A percentile compares a stretch with the other conserved stretches of the same genome.
Conservation (phyloP, 2,329 filamentous ascomycete genomes). For the Aureobasidium uvarum region DNA sequence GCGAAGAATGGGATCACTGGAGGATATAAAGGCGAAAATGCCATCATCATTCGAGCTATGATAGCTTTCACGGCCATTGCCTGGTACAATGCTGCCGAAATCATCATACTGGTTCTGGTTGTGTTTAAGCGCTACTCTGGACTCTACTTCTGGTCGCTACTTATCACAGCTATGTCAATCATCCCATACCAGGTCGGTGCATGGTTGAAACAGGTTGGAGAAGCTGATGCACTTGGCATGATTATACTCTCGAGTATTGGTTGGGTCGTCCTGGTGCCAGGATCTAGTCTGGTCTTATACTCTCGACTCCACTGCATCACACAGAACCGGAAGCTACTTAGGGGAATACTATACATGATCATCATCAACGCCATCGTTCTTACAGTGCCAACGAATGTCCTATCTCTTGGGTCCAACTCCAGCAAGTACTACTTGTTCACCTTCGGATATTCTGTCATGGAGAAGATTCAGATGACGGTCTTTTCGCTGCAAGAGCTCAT, state of each 20-base stretch:
- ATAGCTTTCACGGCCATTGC: constrained; percentile 35
- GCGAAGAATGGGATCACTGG: constrained; percentile 20
- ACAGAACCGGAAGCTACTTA: constrained; percentile 50
- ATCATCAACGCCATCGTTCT: constrained; percentile 54
- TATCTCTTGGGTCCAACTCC: constrained; percentile 55
- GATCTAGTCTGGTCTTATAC: constrained; percentile 61
- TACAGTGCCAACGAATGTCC: constrained; percentile 55
- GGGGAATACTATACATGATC: constrained; percentile 57
- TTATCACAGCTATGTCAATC: constrained; percentile 47
- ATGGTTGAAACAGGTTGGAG: constrained; percentile 45
- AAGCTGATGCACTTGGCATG: constrained; percentile 36
- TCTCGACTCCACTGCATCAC: constrained; percentile 60
- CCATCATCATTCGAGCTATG: constrained; percentile 34
- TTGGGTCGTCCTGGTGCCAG: constrained; percentile 59
- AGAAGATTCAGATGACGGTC: constrained; percentile 47
- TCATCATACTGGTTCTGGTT: constrained; percentile 48
- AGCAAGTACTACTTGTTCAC: constrained; percentile 33
- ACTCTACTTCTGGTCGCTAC: constrained; percentile 52
- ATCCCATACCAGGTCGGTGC: constrained; percentile 51
- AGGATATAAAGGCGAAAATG: constrained; percentile 33
- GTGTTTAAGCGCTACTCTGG: constrained; percentile 51
- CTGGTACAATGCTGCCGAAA: constrained; percentile 46
- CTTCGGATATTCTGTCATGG: constrained; percentile 44
- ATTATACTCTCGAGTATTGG: constrained; percentile 52
- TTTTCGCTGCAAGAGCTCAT: constrained; percentile 45